These are phyloP conservation scores for Alnus glutinosa DNA, from an alignment of 306 rosid species.

Conservation along the genomic window DNA sequence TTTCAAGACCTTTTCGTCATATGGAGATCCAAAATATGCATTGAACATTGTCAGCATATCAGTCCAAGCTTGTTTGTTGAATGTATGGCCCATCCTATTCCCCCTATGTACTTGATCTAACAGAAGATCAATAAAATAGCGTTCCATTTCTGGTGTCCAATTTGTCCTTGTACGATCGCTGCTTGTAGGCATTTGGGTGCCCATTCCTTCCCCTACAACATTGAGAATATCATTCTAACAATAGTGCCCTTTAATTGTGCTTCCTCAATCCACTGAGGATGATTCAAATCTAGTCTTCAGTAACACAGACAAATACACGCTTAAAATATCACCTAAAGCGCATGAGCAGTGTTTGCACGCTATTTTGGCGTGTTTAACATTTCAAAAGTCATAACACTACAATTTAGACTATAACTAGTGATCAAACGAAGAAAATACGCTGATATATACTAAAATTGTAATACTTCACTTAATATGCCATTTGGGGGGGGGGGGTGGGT, in stretches of 20 bases:
- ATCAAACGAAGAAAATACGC: neutral
- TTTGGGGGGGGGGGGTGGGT: too few relatives aligned
- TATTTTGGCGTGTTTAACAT: neutral
- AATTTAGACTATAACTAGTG: neutral
- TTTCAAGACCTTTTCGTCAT: slow-evolving; percentile 49
- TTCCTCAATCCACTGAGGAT: neutral
- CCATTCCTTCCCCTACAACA: slow-evolving; percentile 34
- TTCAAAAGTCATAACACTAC: slow-evolving; percentile 1
- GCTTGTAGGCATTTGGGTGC: slow-evolving; percentile 29
- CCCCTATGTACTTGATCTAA: slow-evolving; percentile 58
- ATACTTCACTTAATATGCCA: too few relatives aligned
- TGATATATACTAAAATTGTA: neutral
- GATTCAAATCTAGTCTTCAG: neutral
- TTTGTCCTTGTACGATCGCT: slow-evolving; percentile 40
- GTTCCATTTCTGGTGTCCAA: slow-evolving; percentile 54
- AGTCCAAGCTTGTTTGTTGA: slow-evolving; percentile 62
- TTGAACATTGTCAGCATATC: slow-evolving; percentile 52
- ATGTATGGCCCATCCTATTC: slow-evolving; percentile 57
- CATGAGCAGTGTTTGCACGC: neutral
- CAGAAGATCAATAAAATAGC: slow-evolving; percentile 45
- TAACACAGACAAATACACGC: neutral
- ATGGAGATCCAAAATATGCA: slow-evolving; percentile 41
- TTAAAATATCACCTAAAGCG: neutral
- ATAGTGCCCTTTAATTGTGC: neutral
- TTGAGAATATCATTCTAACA: neutral